Base-by-base conservation (phyloP, 164 flowering plant species). In the Aristolochia fimbriata region DNA sequence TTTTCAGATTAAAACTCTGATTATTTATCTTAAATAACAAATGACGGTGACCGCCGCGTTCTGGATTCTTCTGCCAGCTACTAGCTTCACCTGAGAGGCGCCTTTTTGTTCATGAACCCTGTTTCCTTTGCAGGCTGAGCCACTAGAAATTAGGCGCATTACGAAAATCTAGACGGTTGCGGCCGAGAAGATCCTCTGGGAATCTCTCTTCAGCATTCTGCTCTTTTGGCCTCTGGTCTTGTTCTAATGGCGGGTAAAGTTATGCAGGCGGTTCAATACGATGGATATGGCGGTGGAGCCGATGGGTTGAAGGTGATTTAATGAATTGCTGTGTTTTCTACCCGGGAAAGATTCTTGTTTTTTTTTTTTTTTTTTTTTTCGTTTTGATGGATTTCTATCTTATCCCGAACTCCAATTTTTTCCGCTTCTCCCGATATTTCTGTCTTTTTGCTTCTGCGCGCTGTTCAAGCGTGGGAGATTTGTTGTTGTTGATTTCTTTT, bases 241-340 rank as follows among this genome's bases (percentile, higher is more conserved):
- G 19, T 47, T 37, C 23, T 61, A 51, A 80, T 83, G 87, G 81
- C 82, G 0, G 80, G 60, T 11, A 82, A 73, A 62, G 60, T 79
- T 4, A 88, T 88, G 91, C 76, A 70, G 1, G 93, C 86, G 10
- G 61, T 88, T 55, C 71, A 47, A 57, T 86, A 76, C 63, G 71
- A 68, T 6, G 41, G 73, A 27, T 84, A 82, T 56, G 96, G 88
- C 14, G 85, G 83, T 55, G 90, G 96, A 22, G 65, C 74, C 27
- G 79, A 80, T 37, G 84, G 62, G 20, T 71, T 88, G 52, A 86
- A 84, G 87, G 91, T 84, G 30, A 30, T 30, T 30, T 8, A 27
- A 16, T 47, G 22, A n/a, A 45, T 43, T 58, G n/a, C 20, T 0
- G 23, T 22, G 16, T 53, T 15, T 53, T 15, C 57, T 1, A 23